phyloP scores from a whole-genome alignment of 768 basidiomycete species.

The Rhizopogon rudus region DNA sequence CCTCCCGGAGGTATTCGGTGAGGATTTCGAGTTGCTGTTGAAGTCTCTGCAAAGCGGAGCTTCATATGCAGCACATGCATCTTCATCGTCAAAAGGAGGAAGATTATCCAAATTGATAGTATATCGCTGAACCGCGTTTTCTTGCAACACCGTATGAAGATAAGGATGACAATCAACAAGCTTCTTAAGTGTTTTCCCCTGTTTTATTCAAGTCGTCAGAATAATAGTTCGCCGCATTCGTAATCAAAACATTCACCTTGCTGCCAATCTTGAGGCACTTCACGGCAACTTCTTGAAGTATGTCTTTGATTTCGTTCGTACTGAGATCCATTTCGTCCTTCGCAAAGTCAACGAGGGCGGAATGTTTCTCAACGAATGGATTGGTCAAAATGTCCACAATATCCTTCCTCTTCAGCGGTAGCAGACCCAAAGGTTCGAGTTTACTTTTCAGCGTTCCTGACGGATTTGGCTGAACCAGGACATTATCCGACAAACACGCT shows the following conservation, averaged over 20 bases:
- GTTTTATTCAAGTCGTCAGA: not conserved
- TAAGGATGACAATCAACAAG: constrained; percentile 40
- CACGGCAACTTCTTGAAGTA: constrained; percentile 56
- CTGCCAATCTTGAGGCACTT: constrained; percentile 59
- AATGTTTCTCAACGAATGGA: constrained; percentile 62
- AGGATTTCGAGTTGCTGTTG: constrained; percentile 23
- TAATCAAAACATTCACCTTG: constrained; percentile 24
- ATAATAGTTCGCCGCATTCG: too few species aligned
- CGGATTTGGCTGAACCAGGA: constrained; percentile 22
- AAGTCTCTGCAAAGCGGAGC: constrained; percentile 56
- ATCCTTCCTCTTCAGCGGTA: constrained; percentile 54
- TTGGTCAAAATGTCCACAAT: constrained; percentile 58
- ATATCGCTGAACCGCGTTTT: constrained; percentile 46
- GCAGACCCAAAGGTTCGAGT: constrained; percentile 50
- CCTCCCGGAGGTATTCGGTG: constrained; percentile 6
- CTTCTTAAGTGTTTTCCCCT: constrained; percentile 65
- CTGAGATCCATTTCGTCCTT: constrained; percentile 38
- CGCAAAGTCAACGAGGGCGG: constrained; percentile 47
- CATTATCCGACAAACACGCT: constrained; percentile 42
- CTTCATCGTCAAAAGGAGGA: constrained; percentile 47
- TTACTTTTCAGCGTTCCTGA: constrained; percentile 33
- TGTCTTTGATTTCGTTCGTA: constrained; percentile 33
- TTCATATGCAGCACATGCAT: constrained; percentile 38
- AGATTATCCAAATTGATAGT: constrained; percentile 50
- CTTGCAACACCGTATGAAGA: constrained; percentile 39